Percentiles rank a stretch among this genome's conserved stretches.
These are phyloP conservation scores for Acorus calamus DNA, from an alignment of 106 monocot species.

Conservation along the genomic window DNA sequence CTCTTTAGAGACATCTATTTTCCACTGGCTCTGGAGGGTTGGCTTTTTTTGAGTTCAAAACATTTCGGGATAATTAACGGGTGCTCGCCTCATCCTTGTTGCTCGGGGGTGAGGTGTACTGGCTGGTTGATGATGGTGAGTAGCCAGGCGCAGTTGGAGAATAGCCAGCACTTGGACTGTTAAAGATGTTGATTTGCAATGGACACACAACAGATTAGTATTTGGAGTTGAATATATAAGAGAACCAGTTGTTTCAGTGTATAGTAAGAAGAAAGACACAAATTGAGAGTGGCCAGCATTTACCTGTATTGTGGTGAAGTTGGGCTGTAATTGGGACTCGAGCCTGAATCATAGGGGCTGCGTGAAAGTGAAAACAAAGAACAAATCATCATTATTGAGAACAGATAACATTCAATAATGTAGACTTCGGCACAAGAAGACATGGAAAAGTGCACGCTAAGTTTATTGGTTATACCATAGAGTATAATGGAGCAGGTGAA, in stretches of 20 bases:
- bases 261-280: background rate
- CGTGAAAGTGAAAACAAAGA: conserved; percentile 9
- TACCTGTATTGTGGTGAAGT: conserved; percentile 91
- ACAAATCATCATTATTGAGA: conserved; percentile 3
- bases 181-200: background rate
- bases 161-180: conserved; percentile 86
- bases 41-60: too few relatives aligned
- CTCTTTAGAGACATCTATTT: too few relatives aligned
- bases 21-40: too few relatives aligned
- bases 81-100: conserved; percentile 61
- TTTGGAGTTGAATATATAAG: too few relatives aligned
- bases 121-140: conserved; percentile 80
- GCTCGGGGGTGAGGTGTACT: conserved; percentile 73
- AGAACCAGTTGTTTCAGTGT: too few relatives aligned
- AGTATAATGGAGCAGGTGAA: too few relatives aligned
- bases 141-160: conserved; percentile 94
- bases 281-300: background rate
- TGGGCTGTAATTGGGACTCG: conserved; percentile 80
- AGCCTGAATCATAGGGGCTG: conserved; percentile 57
- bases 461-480: too few relatives aligned
- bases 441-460: too few relatives aligned
- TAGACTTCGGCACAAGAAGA: too few relatives aligned
- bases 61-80: conserved; percentile 3
- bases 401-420: background rate
- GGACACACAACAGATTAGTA: too few relatives aligned